Evolutionary conservation across 805 yeast genomes (phyloP).

Genomic region (Wickerhamiella galacta): DNA sequence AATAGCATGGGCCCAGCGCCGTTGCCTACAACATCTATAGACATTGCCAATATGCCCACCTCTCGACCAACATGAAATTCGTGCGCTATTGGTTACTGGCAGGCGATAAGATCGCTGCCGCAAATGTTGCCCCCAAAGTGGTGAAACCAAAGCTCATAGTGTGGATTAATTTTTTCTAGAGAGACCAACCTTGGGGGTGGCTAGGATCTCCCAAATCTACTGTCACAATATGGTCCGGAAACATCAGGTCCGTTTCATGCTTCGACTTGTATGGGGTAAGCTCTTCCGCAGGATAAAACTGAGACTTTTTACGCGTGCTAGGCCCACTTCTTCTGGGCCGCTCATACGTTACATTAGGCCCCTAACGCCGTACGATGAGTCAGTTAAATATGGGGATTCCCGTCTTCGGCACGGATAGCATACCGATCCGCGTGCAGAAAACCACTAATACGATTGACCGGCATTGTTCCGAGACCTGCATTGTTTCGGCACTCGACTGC

Average conservation of each 20-base stretch:
- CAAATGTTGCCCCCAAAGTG: slow-evolving; percentile 36
- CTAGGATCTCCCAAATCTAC: slow-evolving; percentile 20
- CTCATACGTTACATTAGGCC: too few relatives aligned
- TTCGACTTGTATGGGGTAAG: too few relatives aligned
- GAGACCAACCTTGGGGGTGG: slow-evolving; percentile 30
- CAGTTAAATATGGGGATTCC: too few relatives aligned
- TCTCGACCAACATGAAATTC: slow-evolving; percentile 30
- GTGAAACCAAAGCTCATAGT: slow-evolving; percentile 29
- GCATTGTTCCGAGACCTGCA: too few relatives aligned
- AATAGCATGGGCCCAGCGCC: slow-evolving; percentile 44
- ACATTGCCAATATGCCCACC: slow-evolving; percentile 34
- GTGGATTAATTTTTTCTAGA: slow-evolving; percentile 24
- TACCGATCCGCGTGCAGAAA: too few relatives aligned
- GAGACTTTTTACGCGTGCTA: too few relatives aligned
- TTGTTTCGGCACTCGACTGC: too few relatives aligned
- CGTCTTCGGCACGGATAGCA: too few relatives aligned
- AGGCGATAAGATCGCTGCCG: slow-evolving; percentile 37
- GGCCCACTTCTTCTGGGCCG: too few relatives aligned
- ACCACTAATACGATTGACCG: too few relatives aligned
- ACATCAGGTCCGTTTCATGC: background rate
- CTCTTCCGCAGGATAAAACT: too few relatives aligned
- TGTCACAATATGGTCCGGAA: slow-evolving; percentile 6
- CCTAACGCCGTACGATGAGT: too few relatives aligned
- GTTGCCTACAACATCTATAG: slow-evolving; percentile 42
- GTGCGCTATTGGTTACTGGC: slow-evolving; percentile 28